phyloP scores from a whole-genome alignment of 257 asterid species.

The Jaltomata sinuosa region DNA sequence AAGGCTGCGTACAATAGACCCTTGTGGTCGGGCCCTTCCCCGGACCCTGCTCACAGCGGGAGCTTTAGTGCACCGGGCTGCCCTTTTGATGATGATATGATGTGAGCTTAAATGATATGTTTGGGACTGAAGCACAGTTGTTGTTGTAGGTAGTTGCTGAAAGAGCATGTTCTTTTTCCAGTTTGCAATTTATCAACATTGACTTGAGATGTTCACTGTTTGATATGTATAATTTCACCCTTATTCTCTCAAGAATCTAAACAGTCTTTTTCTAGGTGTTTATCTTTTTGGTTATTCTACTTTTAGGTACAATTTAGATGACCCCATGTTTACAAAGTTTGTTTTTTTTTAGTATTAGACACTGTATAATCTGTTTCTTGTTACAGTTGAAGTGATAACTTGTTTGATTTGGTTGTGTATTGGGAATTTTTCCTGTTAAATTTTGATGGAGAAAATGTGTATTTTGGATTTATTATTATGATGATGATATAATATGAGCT shows the following conservation, averaged over 20 bases:
- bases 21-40: too few species aligned
- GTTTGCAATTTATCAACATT: neutral
- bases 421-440: neutral
- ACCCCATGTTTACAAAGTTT: neutral
- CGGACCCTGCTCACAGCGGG: too few species aligned
- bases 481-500: too few species aligned
- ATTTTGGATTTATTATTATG: neutral
- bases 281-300: neutral
- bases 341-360: neutral
- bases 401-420: neutral
- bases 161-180: neutral
- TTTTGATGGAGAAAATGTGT: neutral
- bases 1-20: too few species aligned
- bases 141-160: neutral
- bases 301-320: neutral
- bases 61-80: too few species aligned
- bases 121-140: neutral
- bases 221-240: neutral
- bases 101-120: neutral
- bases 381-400: neutral
- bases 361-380: neutral
- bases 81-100: too few species aligned
- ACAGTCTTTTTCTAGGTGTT: neutral
- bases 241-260: neutral
- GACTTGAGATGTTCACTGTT: neutral